These are phyloP conservation scores for Crinitomyces ghanaensis DNA, from an alignment of 805 yeast genomes.

Conservation along the genomic window DNA sequence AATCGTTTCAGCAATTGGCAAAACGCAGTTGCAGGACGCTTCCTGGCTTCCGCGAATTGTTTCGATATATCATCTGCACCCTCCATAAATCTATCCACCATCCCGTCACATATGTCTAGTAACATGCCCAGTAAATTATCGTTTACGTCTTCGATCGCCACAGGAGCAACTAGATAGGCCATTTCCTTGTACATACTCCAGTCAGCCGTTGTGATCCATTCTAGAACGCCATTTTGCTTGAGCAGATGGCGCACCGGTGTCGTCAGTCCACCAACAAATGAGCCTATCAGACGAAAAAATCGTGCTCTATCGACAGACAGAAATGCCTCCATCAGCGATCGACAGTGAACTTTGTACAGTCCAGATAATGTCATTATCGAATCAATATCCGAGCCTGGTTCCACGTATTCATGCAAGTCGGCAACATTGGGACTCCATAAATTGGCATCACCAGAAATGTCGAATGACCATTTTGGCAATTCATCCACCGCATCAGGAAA, in stretches of 20 bases:
- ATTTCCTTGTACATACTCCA: constrained; percentile 44
- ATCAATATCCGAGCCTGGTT: constrained; percentile 37
- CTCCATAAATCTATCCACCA: too few species aligned
- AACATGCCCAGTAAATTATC: too few species aligned
- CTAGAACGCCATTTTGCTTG: constrained; percentile 34
- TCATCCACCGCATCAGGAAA: too few species aligned
- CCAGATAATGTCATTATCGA: constrained; percentile 51
- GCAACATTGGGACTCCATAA: constrained; percentile 16
- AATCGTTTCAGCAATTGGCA: constrained; percentile 42
- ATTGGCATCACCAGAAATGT: neutral
- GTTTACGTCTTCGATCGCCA: constrained; percentile 48
- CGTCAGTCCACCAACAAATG: constrained; percentile 47
- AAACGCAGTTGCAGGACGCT: constrained; percentile 43
- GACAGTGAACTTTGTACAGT: constrained; percentile 53
- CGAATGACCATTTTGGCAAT: neutral
- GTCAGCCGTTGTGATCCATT: constrained; percentile 66
- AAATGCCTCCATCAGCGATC: constrained; percentile 50
- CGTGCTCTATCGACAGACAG: constrained; percentile 57
- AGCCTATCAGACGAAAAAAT: constrained; percentile 40
- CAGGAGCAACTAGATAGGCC: constrained; percentile 48
- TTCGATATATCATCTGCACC: constrained; percentile 39
- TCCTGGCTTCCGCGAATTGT: constrained; percentile 39
- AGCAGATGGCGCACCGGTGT: constrained; percentile 52
- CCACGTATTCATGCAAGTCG: constrained; percentile 31
- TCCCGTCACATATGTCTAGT: too few species aligned